Conservation (phyloP, 345 rosid species). For the Kernera saxatilis region DNA sequence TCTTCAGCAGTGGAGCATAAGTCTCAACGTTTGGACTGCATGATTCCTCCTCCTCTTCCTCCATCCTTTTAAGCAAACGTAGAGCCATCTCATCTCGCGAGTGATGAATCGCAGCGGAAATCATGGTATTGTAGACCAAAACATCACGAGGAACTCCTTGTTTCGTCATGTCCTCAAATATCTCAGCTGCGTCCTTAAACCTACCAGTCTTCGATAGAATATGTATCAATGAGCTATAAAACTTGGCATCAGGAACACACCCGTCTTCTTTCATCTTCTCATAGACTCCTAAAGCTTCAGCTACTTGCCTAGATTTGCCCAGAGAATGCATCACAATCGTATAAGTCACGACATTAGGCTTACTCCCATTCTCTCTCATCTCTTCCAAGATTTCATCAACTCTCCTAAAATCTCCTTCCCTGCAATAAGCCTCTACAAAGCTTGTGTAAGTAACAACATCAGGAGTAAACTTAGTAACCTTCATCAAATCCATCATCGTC, state of each 20-base stretch:
- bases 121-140: slow-evolving; percentile 54
- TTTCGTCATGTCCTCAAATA: slow-evolving; percentile 67
- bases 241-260: slow-evolving; percentile 59
- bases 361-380: slow-evolving; percentile 60
- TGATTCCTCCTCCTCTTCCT: slow-evolving; percentile 43
- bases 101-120: slow-evolving; percentile 47
- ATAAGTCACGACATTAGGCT: slow-evolving; percentile 53
- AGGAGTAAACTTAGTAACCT: slow-evolving; percentile 41
- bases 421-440: slow-evolving; percentile 63
- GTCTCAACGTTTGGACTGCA: slow-evolving; percentile 57
- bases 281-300: slow-evolving; percentile 59
- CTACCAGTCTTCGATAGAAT: slow-evolving; percentile 63
- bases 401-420: slow-evolving; percentile 59
- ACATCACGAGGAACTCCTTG: slow-evolving; percentile 56
- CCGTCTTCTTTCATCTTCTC: slow-evolving; percentile 64
- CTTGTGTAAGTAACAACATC: slow-evolving; percentile 61
- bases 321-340: slow-evolving; percentile 68
- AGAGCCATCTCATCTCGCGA: slow-evolving; percentile 57
- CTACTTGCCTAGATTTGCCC: slow-evolving; percentile 63
- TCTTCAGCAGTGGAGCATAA: slow-evolving; percentile 60
- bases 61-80: slow-evolving; percentile 61
- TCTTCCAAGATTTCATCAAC: slow-evolving; percentile 53
- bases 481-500: slow-evolving; percentile 58
- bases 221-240: slow-evolving; percentile 62
- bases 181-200: slow-evolving; percentile 55